Evolutionary conservation across 176 grass and related monocot genomes (phyloP).

Genomic region (Neostapfia colusana): DNA sequence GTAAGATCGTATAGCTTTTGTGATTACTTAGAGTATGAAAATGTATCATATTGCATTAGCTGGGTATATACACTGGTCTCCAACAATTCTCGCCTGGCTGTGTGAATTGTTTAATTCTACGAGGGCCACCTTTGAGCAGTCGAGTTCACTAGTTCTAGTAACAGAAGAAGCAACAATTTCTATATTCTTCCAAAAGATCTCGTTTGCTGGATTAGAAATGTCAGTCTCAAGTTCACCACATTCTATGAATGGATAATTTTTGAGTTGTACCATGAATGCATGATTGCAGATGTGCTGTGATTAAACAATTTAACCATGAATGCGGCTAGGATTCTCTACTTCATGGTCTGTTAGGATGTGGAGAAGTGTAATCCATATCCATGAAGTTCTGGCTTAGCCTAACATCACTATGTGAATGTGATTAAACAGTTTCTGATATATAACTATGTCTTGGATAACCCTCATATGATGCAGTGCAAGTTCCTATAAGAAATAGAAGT

Average conservation of each 20-base stretch:
- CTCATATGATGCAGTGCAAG: background rate
- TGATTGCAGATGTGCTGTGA: background rate
- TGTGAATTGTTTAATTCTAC: background rate
- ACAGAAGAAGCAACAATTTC: background rate
- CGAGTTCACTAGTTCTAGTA: background rate
- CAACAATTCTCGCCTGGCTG: background rate
- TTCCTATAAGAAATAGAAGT: background rate
- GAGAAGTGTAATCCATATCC: constrained; percentile 6
- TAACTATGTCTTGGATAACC: background rate
- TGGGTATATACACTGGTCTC: background rate
- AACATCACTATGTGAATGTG: background rate
- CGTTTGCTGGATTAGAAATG: background rate
- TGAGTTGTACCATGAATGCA: background rate
- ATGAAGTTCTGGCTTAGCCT: background rate
- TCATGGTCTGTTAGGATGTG: background rate
- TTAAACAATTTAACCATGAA: background rate
- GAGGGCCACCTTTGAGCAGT: background rate
- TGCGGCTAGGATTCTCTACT: background rate
- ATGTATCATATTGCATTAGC: background rate
- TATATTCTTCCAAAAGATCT: background rate
- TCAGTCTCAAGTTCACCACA: background rate
- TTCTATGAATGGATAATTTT: background rate
- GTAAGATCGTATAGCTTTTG: background rate
- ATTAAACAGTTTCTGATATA: constrained; percentile 14
- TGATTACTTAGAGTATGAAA: background rate